Conservation (phyloP, 2,329 filamentous ascomycete genomes). For the Talaromyces pinophilus region DNA sequence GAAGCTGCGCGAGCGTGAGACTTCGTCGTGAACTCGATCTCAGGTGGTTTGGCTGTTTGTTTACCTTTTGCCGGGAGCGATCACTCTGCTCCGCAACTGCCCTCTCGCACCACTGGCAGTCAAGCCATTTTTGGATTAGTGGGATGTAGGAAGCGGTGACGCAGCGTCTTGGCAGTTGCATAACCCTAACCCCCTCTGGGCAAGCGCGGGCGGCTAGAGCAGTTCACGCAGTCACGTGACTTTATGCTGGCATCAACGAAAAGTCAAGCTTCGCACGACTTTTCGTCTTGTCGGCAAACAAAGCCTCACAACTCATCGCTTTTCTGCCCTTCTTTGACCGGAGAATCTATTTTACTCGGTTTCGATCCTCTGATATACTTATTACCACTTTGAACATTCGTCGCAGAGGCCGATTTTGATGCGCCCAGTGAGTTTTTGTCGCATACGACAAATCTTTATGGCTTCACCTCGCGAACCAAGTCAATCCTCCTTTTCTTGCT, state of each 20-base stretch:
- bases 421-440: neutral
- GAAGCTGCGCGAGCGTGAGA: slow-evolving; percentile 2
- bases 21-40: neutral
- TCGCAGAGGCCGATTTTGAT: neutral
- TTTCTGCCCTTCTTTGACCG: slow-evolving; percentile 24
- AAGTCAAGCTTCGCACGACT: slow-evolving; percentile 17
- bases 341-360: neutral
- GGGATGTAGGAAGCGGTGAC: neutral
- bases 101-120: neutral
- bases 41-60: slow-evolving; percentile 36
- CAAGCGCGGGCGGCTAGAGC: slow-evolving; percentile 5
- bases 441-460: slow-evolving; percentile 12
- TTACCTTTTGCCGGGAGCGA: slow-evolving; percentile 36
- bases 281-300: slow-evolving; percentile 1
- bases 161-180: neutral
- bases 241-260: slow-evolving; percentile 23
- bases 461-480: slow-evolving; percentile 9
- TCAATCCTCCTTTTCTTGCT: slow-evolving; percentile 5
- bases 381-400: neutral
- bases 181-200: neutral
- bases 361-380: neutral
- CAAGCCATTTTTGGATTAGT: slow-evolving; percentile 24
- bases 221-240: slow-evolving; percentile 30
- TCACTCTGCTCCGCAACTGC: slow-evolving; percentile 14
- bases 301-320: slow-evolving; percentile 20